Evolutionary conservation across 805 yeast species (phyloP).

Genomic region (Schwanniomyces yamadae): DNA sequence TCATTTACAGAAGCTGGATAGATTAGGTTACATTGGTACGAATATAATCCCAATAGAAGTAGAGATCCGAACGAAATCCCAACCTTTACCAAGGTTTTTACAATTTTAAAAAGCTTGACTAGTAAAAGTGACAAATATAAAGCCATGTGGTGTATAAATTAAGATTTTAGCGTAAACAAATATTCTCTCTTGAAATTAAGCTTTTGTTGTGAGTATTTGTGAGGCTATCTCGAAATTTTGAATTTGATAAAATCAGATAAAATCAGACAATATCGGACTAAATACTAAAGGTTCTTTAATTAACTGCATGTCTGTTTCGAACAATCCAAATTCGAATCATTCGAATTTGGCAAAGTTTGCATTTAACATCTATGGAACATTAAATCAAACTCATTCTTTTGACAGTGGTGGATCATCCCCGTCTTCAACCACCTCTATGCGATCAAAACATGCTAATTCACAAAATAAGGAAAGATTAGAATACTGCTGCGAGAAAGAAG

Average conservation of each 20-base stretch:
- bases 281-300: no score
- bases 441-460: slow-evolving; percentile 3
- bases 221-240: no score
- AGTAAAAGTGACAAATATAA: slow-evolving; percentile 4
- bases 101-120: slow-evolving; percentile 16
- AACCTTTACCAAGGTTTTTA: slow-evolving; percentile 35
- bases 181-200: no score
- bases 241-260: no score
- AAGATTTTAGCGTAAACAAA: no score
- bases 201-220: no score
- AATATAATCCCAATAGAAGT: slow-evolving; percentile 53
- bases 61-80: slow-evolving; percentile 44
- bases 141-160: no score
- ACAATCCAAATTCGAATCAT: slow-evolving; percentile 4
- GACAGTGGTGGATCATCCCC: slow-evolving; percentile 12
- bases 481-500: slow-evolving; percentile 27
- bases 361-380: slow-evolving; percentile 54
- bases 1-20: slow-evolving; percentile 82
- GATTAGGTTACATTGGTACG: slow-evolving; percentile 64
- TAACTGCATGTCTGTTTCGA: slow-evolving; percentile 6
- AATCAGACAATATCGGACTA: no score
- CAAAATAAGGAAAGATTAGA: slow-evolving; percentile 13
- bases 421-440: slow-evolving; percentile 13
- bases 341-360: slow-evolving; percentile 51
- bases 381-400: slow-evolving; percentile 12